A percentile compares a stretch with the other conserved stretches of the same genome.
Evolutionary conservation across 306 rosid genomes (phyloP).

Genomic region (Citrullus colocynthis): DNA sequence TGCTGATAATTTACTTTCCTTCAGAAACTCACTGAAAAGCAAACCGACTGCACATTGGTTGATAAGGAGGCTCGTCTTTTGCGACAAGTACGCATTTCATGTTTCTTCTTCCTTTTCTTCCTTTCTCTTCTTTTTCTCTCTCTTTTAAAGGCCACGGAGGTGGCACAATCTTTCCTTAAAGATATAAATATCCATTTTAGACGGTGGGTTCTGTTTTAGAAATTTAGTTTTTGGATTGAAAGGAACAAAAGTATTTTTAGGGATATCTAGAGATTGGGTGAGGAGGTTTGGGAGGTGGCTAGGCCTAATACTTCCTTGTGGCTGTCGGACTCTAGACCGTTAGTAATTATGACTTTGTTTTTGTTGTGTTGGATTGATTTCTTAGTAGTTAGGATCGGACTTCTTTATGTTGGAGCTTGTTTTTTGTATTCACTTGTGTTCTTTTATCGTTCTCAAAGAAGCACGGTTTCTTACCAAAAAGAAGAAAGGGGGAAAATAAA

Average conservation of each 20-base stretch:
- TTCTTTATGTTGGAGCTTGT: background rate
- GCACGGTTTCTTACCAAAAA: background rate
- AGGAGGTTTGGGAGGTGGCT: too few relatives aligned
- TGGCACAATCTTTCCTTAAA: background rate
- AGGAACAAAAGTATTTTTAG: too few relatives aligned
- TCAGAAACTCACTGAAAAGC: constrained; percentile 37
- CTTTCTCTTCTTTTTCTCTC: background rate
- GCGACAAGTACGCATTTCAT: constrained; percentile 32
- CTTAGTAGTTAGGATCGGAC: background rate
- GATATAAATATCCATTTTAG: background rate
- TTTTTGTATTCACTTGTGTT: background rate
- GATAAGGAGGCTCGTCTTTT: constrained; percentile 39
- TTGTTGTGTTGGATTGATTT: background rate
- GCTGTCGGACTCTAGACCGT: background rate
- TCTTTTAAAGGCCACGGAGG: background rate
- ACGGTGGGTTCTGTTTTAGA: background rate
- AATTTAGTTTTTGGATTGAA: background rate
- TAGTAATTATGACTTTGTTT: background rate
- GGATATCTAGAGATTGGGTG: too few relatives aligned
- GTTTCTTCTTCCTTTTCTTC: background rate
- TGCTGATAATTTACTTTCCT: constrained; percentile 20
- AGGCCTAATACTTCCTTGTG: background rate
- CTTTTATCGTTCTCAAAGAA: background rate
- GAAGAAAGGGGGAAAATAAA: too few relatives aligned
- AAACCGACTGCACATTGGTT: constrained; percentile 13